Conservation (phyloP, 495 filamentous ascomycete species). For the Staphylotrichum tortipilum region DNA sequence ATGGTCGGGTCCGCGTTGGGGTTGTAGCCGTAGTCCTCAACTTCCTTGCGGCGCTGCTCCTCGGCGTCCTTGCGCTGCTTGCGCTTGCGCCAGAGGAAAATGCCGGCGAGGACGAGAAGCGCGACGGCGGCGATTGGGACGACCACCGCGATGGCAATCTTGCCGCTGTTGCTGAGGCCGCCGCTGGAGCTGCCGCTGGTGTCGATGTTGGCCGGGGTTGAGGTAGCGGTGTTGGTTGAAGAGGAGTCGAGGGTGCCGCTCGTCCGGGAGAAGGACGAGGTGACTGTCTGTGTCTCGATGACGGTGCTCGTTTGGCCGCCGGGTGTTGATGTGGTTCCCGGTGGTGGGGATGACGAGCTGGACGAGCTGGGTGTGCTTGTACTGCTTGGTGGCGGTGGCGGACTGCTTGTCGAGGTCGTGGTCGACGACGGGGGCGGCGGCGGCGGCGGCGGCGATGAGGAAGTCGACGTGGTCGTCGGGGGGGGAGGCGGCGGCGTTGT, state of each 20-base stretch:
- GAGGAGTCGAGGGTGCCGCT: background rate
- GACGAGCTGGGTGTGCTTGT: background rate
- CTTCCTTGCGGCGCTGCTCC: constrained; percentile 83
- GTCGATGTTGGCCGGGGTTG: constrained; percentile 24
- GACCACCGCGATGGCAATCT: constrained; percentile 86
- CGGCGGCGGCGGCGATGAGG: constrained; percentile 4
- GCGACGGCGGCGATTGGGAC: constrained; percentile 87
- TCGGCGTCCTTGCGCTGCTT: constrained; percentile 78
- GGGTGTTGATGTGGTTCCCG: background rate
- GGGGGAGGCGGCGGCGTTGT: constrained; percentile 6
- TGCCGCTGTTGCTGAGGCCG: constrained; percentile 39
- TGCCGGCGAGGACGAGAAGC: constrained; percentile 60
- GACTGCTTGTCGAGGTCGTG: constrained; percentile 11
- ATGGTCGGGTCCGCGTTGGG: constrained; percentile 86
- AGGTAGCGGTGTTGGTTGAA: constrained; percentile 17
- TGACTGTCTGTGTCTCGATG: background rate
- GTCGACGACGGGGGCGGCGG: constrained; percentile 16
- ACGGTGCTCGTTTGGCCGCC: constrained; percentile 12
- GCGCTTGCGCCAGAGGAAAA: constrained; percentile 81
- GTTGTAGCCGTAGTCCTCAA: constrained; percentile 94
- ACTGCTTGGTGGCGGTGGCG: background rate
- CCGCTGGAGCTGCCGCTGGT: constrained; percentile 26
- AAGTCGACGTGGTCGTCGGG: constrained; percentile 20
- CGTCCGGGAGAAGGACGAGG: constrained; percentile 1
- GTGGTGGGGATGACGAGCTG: background rate